A percentile compares a stretch with the other conserved stretches of the same genome.
Evolutionary conservation across 202 grass and related monocot genomes (phyloP).

Genomic region (Digitaria exilis): DNA sequence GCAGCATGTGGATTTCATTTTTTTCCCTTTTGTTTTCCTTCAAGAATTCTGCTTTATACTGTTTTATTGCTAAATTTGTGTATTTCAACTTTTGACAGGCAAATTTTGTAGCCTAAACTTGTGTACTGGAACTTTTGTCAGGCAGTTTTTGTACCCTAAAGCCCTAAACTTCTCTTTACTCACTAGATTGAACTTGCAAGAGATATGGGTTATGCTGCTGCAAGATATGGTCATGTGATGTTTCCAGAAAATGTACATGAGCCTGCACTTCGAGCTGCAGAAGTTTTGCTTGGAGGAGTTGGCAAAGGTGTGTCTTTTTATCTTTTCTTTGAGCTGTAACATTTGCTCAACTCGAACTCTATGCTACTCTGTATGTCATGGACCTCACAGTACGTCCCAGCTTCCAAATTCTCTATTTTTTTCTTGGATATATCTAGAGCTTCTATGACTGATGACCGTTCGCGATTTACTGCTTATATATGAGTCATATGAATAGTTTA

Average conservation of each 20-base stretch:
- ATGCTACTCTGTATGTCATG: neutral
- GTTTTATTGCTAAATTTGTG: constrained; percentile 52
- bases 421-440: constrained; percentile 4
- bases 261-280: constrained; percentile 81
- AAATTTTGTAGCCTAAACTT: constrained; percentile 43
- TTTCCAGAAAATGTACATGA: constrained; percentile 99
- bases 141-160: constrained; percentile 23
- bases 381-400: neutral
- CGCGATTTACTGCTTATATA: neutral
- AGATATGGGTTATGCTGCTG: constrained; percentile 96
- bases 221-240: constrained; percentile 94
- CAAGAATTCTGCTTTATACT: neutral
- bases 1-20: constrained; percentile 4
- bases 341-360: neutral
- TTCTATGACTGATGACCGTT: constrained; percentile 11
- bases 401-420: neutral
- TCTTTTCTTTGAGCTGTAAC: neutral
- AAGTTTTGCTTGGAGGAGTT: constrained; percentile 85
- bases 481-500: constrained; percentile 3
- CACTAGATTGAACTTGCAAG: constrained; percentile 93
- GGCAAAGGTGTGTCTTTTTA: constrained; percentile 71
- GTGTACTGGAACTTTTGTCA: constrained; percentile 24
- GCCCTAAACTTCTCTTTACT: constrained; percentile 57
- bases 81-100: constrained; percentile 49
- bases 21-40: constrained; percentile 27